Base-by-base conservation (phyloP, 2,329 filamentous ascomycete species). In the Trichophyton mentagrophytes region DNA sequence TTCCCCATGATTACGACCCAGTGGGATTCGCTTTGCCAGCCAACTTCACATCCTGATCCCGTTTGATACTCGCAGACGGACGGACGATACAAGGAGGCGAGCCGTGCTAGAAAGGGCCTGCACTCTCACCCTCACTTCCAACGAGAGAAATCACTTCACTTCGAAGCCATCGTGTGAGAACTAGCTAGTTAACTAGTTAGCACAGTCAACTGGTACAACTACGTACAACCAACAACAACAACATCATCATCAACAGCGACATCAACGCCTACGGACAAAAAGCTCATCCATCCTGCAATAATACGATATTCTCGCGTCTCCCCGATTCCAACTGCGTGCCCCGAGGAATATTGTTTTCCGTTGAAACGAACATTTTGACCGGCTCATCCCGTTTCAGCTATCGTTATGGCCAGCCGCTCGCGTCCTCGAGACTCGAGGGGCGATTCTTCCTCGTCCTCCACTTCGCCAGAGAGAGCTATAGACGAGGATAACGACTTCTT, bases 401-500 rank as follows among this genome's bases (percentile, higher is more conserved):
- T 6, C 25, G 20, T 20, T 7, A 36, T 36, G 51, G 51, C 51
- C 9, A 17, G 51, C 51, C 51, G 51, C 51, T 55, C 51, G 51
- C 51, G 51, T 55, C 66, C 69, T 68, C 73, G 74, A 47, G 67
- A 70, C 53, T 69, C 74, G 67, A 73, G 71, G 65, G 74, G 74
- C 65, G 74, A 75, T 64, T 76, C 76, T 27, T 78, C 76, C 22
- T 63, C 17, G 17, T 17, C 64, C 13, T 65, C 64, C 5, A 63
- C 60, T 17, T 65, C 64, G 11, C 64, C 64, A 3, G 64, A 65
- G 47, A 60, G 64, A 60, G 84, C 87, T 59, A 84, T 84, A 71
- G 87, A 90, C 70, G 90, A 95, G 74, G 92, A 96, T 75, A 95
- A 90, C 67, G 92, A 96, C 76, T 96, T 93, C 74, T 93, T 93